Conservation (phyloP, 2,329 filamentous ascomycete genomes). For the Colletotrichum tamarilloi region DNA sequence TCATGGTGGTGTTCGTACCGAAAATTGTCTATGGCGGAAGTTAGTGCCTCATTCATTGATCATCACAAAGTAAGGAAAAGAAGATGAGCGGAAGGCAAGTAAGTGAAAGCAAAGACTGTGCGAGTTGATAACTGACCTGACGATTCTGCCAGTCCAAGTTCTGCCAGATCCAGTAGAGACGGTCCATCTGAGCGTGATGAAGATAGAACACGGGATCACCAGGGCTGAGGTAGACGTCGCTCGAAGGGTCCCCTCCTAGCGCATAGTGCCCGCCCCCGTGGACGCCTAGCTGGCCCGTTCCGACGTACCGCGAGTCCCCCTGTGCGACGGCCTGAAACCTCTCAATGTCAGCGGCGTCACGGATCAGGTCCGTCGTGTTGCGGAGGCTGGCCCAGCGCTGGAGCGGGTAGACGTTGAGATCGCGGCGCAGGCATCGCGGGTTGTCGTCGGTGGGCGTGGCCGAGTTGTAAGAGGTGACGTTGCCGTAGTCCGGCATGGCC, state of each 20-base stretch:
- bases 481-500: constrained; percentile 22
- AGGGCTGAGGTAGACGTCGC: constrained; percentile 56
- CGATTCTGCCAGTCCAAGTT: constrained; percentile 53
- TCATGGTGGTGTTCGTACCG: constrained; percentile 54
- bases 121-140: constrained; percentile 39
- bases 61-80: no score
- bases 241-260: constrained; percentile 56
- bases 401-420: constrained; percentile 42
- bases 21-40: constrained; percentile 41
- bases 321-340: constrained; percentile 51
- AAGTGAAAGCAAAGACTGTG: no score
- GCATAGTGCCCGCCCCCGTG: constrained; percentile 54
- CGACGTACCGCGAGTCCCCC: constrained; percentile 43
- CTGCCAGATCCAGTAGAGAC: constrained; percentile 60
- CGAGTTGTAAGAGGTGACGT: constrained; percentile 29
- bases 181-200: constrained; percentile 58
- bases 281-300: constrained; percentile 46
- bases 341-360: constrained; percentile 35
- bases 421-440: constrained; percentile 54
- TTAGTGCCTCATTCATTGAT: background rate
- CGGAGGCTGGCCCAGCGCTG: constrained; percentile 37
- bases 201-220: constrained; percentile 58
- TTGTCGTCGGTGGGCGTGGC: constrained; percentile 48
- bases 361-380: constrained; percentile 44
- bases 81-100: no score